Evolutionary conservation across 345 rosid genomes (phyloP).

Genomic region (Bruguiera gymnorhiza): DNA sequence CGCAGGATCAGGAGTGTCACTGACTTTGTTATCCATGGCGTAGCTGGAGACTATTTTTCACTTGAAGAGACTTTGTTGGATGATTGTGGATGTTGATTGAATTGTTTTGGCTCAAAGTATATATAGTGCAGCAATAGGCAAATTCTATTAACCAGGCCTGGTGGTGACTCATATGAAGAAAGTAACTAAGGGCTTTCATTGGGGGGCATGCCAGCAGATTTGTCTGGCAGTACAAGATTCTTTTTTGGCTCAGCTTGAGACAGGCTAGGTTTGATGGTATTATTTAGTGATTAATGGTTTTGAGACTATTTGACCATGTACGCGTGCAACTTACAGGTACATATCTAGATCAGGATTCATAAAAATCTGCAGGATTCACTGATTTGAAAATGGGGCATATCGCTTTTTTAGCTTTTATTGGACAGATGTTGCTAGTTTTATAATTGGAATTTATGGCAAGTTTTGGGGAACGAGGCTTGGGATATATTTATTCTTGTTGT

Average conservation of each 20-base stretch:
- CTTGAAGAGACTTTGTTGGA: not conserved
- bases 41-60: not conserved
- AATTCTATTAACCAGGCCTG: conserved; percentile 10
- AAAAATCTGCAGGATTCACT: not conserved
- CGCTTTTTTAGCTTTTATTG: conserved; percentile 1
- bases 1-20: conserved; percentile 18
- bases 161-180: not conserved
- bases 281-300: conserved; percentile 15
- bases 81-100: not conserved
- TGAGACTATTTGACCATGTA: not conserved
- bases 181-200: conserved; percentile 5
- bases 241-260: conserved; percentile 22
- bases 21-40: conserved; percentile 43
- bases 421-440: conserved; percentile 6
- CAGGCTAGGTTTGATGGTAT: conserved; percentile 13
- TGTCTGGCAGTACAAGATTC: conserved; percentile 34
- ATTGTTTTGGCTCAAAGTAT: conserved; percentile 1
- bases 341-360: not conserved
- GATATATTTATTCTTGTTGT: conserved; percentile 16
- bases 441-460: not conserved
- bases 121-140: conserved; percentile 17
- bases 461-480: conserved; percentile 4
- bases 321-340: not conserved
- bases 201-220: conserved; percentile 46
- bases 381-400: conserved; percentile 4